phyloP scores from a whole-genome alignment of 1,139 yeast genomes.

The Magnusiomyces fungicola region DNA sequence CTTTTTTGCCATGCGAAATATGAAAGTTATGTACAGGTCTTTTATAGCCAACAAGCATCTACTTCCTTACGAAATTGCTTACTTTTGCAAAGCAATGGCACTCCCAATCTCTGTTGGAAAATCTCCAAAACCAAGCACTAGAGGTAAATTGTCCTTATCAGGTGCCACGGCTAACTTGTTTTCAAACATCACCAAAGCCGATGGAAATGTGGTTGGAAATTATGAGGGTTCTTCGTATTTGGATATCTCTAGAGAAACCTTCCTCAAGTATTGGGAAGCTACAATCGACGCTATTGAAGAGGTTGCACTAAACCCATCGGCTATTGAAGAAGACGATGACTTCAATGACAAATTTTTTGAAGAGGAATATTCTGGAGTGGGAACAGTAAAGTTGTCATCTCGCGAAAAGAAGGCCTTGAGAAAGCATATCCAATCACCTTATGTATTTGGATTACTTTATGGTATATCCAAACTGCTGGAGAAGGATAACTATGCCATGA shows the following conservation, averaged over 20 bases:
- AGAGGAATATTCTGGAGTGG: not conserved
- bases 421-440: not conserved
- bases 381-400: not conserved
- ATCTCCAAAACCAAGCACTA: too few species aligned
- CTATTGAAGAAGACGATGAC: not conserved
- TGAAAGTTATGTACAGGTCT: not conserved
- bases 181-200: not conserved
- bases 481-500: not conserved
- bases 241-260: not conserved
- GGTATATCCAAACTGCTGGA: not conserved
- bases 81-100: not conserved
- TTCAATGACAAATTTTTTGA: not conserved
- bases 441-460: not conserved
- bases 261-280: not conserved
- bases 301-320: too few species aligned
- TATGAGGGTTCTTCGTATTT: too few species aligned
- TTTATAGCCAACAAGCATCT: not conserved
- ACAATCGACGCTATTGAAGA: not conserved
- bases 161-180: not conserved
- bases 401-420: not conserved
- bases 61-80: slow-evolving; percentile 1
- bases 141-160: not conserved
- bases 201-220: too few species aligned
- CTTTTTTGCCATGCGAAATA: not conserved
- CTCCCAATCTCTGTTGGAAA: not conserved